Conservation (phyloP, 2,329 filamentous ascomycete genomes). For the Fusarium marasasianum region DNA sequence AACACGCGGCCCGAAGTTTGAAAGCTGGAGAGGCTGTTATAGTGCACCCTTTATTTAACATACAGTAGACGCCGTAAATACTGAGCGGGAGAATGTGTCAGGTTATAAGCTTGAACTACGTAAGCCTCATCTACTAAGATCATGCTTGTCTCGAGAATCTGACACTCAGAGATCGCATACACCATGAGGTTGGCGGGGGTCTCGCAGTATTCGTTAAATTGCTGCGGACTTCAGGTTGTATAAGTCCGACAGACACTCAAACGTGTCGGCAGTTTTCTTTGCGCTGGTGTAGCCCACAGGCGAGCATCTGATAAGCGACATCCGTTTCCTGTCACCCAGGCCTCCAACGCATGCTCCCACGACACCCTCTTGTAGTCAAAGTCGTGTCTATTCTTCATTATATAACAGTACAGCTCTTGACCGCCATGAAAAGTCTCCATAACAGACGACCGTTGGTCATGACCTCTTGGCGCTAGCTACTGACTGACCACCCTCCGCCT, state of each 20-base stretch:
- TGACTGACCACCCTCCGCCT: constrained; percentile 34
- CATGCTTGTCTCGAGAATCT: background rate
- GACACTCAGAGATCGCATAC: background rate
- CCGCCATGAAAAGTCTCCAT: constrained; percentile 25
- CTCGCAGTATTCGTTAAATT: background rate
- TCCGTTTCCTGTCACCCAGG: background rate
- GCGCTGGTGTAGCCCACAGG: background rate
- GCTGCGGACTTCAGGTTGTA: background rate
- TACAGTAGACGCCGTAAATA: background rate
- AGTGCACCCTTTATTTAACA: background rate
- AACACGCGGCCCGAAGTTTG: background rate
- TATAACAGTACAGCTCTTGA: constrained; percentile 11
- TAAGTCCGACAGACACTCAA: background rate
- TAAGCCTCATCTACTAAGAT: background rate
- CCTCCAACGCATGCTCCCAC: background rate
- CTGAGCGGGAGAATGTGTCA: background rate
- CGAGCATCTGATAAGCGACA: background rate
- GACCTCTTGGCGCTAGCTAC: constrained; percentile 21
- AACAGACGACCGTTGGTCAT: constrained; percentile 6
- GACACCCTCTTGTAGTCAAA: background rate
- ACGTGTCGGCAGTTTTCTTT: constrained; percentile 1
- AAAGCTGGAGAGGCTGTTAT: background rate
- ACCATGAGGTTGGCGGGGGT: background rate
- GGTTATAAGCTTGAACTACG: background rate
- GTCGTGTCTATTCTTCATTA: background rate